These are phyloP conservation scores for Pichia membranifaciens DNA, from an alignment of 805 yeast species.

Conservation along the genomic window DNA sequence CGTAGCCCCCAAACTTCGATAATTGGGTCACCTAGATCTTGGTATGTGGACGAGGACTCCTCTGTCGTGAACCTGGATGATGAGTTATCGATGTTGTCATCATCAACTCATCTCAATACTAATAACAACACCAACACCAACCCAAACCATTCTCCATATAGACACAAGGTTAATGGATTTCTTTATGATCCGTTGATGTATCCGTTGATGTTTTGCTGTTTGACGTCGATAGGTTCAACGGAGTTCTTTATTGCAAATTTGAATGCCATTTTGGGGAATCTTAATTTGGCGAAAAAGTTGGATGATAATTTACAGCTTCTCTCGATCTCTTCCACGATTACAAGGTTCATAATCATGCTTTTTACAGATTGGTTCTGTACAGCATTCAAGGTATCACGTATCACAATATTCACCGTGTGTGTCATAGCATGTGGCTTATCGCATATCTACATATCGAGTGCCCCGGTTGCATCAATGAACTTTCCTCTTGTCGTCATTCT, in stretches of 20 bases:
- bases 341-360: constrained; percentile 64
- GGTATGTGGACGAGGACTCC: constrained; percentile 25
- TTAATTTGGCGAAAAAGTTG: constrained; percentile 15
- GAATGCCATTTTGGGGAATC: constrained; percentile 39
- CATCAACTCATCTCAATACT: constrained; percentile 12
- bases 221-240: constrained; percentile 72
- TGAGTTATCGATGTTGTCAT: constrained; percentile 24
- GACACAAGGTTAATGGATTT: constrained; percentile 16
- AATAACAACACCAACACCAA: not conserved
- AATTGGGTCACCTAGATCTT: constrained; percentile 27
- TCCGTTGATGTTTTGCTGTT: constrained; percentile 54
- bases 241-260: constrained; percentile 84
- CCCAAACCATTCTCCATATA: constrained; percentile 9
- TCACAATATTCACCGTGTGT: constrained; percentile 23
- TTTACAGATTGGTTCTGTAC: constrained; percentile 54
- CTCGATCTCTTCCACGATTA: constrained; percentile 62
- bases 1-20: constrained; percentile 21
- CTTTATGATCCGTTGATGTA: constrained; percentile 58
- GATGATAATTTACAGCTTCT: constrained; percentile 23
- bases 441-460: constrained; percentile 28
- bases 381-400: constrained; percentile 22
- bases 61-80: constrained; percentile 23
- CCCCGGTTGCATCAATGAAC: constrained; percentile 19
- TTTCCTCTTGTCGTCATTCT: constrained; percentile 20
- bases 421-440: constrained; percentile 25